Evolutionary conservation across 2,329 filamentous ascomycete species (phyloP), one percentile per base, ranked within the genome.

Genomic region (Pleoardoris graminearum): DNA sequence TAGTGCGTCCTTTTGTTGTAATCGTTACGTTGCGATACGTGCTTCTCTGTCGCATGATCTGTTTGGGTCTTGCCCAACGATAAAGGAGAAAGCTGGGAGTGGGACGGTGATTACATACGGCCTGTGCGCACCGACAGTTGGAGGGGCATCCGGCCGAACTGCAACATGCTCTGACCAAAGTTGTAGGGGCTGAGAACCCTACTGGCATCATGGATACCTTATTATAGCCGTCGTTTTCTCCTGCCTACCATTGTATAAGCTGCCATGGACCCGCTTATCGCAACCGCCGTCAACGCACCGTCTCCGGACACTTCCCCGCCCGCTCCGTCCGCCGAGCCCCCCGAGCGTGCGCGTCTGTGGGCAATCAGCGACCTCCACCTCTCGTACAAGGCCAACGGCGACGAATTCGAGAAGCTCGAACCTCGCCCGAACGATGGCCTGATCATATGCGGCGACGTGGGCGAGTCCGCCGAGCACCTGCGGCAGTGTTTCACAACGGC

Each of bases 311-410:
- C 3, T 19, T 21, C 33, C 32, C 44, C 16, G 23, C 22, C 30
- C 14, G 30, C 33, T 19, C 16, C 44, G 7, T 3, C 30, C 30
- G 43, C 43, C 32, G 32, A 25, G 22, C 30, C 32, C 16, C 25
- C 41, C 19, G 29, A 35, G 42, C 59, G 61, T 1, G 64, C 65
- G 36, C 63, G 62, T 21, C 68, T 79, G n/a, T 78, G 73, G 66
- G 77, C 76, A 23, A 78, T 79, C 51, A 65, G 69, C 57, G 77
- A 79, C 61, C 73, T 79, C 36, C 77, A 79, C 56, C 67, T 79
- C 52, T 77, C 74, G 17, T 78, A 75, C 72, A 77, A 77, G 53
- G 65, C 63, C 48, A 79, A 79, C 52, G 70, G 72, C 44, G 75
- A 77, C 50, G 76, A 74, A 23, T 73, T 76, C 54, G 73, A 72